Evolutionary conservation across 2,329 filamentous ascomycete genomes (phyloP).

Genomic region (Cercospora janseana): DNA sequence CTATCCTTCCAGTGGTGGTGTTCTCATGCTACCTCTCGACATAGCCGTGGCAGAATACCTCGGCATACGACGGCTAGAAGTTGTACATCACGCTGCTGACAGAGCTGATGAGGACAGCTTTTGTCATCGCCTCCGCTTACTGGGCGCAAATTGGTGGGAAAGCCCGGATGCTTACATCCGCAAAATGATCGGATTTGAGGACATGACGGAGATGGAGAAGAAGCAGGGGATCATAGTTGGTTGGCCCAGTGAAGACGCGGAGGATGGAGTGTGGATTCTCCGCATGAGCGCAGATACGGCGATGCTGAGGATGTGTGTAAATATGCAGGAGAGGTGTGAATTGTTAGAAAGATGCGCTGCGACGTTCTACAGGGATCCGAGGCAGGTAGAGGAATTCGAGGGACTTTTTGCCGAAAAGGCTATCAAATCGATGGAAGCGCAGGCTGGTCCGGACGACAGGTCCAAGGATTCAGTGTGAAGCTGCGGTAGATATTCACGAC

Average conservation of each 20-base stretch:
- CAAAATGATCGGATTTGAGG: neutral
- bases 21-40: neutral
- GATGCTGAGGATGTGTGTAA: neutral
- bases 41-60: slow-evolving; percentile 6
- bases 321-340: neutral
- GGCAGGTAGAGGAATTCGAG: too few relatives aligned
- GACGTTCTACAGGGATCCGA: neutral
- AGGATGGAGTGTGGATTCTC: neutral
- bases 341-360: neutral
- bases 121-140: neutral
- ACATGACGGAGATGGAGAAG: neutral
- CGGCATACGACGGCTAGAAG: neutral
- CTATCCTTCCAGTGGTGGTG: neutral
- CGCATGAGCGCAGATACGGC: neutral
- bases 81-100: neutral
- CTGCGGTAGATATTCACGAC: too few relatives aligned
- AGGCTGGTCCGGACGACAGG: too few relatives aligned
- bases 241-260: neutral
- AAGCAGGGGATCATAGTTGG: neutral
- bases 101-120: neutral
- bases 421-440: too few relatives aligned
- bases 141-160: slow-evolving; percentile 7
- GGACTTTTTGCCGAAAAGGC: too few relatives aligned
- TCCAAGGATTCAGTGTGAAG: too few relatives aligned
- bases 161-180: neutral